Conservation (phyloP, 805 yeast genomes). For the Nakazawaea wyomingensis region DNA sequence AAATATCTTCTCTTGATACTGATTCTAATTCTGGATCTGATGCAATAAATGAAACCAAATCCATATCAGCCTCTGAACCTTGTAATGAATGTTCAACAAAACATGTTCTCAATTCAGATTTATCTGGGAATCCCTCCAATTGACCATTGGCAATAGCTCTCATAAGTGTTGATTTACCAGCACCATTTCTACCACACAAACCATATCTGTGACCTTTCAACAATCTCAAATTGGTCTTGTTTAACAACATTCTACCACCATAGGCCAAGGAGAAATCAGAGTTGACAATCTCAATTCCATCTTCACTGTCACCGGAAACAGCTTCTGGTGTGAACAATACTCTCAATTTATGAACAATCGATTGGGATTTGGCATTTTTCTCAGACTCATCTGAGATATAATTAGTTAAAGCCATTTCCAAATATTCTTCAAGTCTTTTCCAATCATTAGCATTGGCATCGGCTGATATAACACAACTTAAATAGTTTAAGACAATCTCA, state of each 20-base stretch:
- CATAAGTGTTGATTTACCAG: constrained; percentile 97
- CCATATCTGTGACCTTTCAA: constrained; percentile 96
- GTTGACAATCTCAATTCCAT: constrained; percentile 87
- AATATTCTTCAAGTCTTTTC: constrained; percentile 53
- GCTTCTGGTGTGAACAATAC: constrained; percentile 50
- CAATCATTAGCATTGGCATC: constrained; percentile 75
- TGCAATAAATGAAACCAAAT: constrained; percentile 81
- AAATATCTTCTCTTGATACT: constrained; percentile 65
- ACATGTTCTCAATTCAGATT: constrained; percentile 82
- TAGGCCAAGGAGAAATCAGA: constrained; percentile 94
- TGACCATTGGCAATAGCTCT: constrained; percentile 95
- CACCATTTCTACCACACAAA: constrained; percentile 97
- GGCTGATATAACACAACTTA: constrained; percentile 47
- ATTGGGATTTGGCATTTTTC: constrained; percentile 35
- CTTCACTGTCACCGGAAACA: constrained; percentile 57
- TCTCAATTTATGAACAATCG: constrained; percentile 44
- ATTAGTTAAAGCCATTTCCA: constrained; percentile 34
- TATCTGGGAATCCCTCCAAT: constrained; percentile 94
- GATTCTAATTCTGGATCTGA: constrained; percentile 74
- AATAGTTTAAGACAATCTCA: constrained; percentile 38
- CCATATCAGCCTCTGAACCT: constrained; percentile 90
- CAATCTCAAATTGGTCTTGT: constrained; percentile 84
- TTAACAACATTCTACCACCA: constrained; percentile 94
- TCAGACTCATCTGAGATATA: constrained; percentile 29
- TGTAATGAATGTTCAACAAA: constrained; percentile 96